These are phyloP conservation scores for Psilocybe subaeruginosa DNA, from an alignment of 768 basidiomycete species.

Conservation along the genomic window DNA sequence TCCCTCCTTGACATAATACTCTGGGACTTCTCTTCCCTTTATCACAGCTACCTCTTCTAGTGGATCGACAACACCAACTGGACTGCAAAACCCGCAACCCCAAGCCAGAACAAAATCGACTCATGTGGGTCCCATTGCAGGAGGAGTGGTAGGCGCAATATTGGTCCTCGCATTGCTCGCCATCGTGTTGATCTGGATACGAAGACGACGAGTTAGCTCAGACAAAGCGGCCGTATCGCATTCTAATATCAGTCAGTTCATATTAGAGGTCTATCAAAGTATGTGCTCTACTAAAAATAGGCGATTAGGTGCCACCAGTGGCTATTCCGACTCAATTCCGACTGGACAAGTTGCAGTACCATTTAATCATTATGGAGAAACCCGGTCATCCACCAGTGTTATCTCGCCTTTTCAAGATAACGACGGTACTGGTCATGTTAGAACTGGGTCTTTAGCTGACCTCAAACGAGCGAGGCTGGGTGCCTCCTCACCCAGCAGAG, in stretches of 20 bases:
- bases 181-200: neutral
- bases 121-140: neutral
- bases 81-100: neutral
- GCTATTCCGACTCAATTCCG: neutral
- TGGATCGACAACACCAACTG: neutral
- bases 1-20: constrained; percentile 1
- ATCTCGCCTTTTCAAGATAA: neutral
- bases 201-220: neutral
- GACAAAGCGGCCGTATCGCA: neutral
- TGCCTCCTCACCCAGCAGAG: neutral
- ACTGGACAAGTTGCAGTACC: neutral
- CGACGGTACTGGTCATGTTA: neutral
- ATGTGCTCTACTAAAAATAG: neutral
- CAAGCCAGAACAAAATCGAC: neutral
- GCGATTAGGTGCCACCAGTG: neutral
- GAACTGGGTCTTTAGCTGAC: neutral
- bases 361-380: neutral
- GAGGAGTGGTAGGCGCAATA: neutral
- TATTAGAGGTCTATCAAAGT: too few relatives aligned
- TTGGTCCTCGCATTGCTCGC: neutral
- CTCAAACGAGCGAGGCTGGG: neutral
- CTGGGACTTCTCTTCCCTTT: neutral
- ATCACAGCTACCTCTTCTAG: neutral
- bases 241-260: neutral
- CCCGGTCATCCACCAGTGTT: neutral